These are phyloP conservation scores for Boletus tomentosulus DNA, from an alignment of 768 basidiomycete genomes.

Conservation along the genomic window DNA sequence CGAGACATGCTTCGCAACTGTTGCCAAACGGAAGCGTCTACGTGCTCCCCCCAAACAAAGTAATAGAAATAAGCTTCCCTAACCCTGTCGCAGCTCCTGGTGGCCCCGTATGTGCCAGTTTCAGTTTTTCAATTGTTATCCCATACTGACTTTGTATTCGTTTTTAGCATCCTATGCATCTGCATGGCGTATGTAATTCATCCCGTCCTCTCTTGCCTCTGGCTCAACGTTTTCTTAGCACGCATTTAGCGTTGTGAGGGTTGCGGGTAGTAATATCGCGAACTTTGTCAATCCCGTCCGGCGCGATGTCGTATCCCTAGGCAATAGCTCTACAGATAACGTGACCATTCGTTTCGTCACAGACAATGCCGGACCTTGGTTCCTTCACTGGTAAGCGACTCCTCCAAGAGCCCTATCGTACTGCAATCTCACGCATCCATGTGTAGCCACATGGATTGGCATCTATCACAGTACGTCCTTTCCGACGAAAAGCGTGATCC, in stretches of 20 bases:
- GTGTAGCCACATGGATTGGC: constrained; percentile 30
- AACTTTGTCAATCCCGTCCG: constrained; percentile 38
- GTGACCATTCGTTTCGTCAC: constrained; percentile 58
- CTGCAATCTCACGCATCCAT: neutral
- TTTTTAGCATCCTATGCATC: constrained; percentile 23
- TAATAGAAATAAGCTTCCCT: constrained; percentile 45
- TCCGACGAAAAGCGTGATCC: neutral
- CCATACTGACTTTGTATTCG: too few relatives aligned
- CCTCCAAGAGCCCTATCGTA: neutral
- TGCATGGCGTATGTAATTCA: constrained; percentile 36
- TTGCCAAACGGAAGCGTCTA: constrained; percentile 49
- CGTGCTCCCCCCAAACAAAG: constrained; percentile 40
- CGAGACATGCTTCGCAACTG: constrained; percentile 40
- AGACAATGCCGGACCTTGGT: constrained; percentile 65
- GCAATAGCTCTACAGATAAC: constrained; percentile 32
- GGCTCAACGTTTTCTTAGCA: constrained; percentile 22
- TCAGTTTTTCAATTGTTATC: too few relatives aligned
- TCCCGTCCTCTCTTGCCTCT: neutral
- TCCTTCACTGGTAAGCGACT: constrained; percentile 39
- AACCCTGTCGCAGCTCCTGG: constrained; percentile 24
- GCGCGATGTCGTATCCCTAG: constrained; percentile 32
- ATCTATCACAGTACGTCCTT: constrained; percentile 21
- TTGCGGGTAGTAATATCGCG: constrained; percentile 23
- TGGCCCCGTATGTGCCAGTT: constrained; percentile 27
- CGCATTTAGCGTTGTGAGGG: constrained; percentile 34